A percentile compares a stretch with the other conserved stretches of the same genome.
phyloP scores from a whole-genome alignment of 768 basidiomycete genomes.

The Mycena sanguinolenta region DNA sequence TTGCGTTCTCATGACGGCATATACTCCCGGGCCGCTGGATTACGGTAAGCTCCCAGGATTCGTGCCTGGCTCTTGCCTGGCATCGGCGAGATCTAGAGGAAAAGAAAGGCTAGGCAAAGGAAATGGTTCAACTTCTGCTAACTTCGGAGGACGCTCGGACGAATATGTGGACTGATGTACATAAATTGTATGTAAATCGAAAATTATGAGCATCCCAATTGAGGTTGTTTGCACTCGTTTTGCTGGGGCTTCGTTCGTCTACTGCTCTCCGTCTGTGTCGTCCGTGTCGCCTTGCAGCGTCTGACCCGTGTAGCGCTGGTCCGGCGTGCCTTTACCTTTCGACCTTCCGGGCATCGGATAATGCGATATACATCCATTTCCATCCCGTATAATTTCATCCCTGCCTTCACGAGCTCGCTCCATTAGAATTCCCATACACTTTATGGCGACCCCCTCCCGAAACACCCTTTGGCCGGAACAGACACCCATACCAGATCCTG shows the following conservation, averaged over 20 bases:
- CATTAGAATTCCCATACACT: constrained; percentile 34
- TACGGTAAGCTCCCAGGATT: no score
- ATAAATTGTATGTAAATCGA: no score
- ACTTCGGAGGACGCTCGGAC: no score
- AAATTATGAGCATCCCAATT: no score
- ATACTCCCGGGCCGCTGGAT: no score
- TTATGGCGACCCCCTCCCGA: constrained; percentile 55
- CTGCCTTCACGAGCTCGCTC: constrained; percentile 39
- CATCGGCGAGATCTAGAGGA: no score
- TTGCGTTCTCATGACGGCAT: no score
- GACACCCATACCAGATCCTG: constrained; percentile 46
- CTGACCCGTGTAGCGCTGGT: constrained; percentile 21
- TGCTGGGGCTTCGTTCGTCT: no score
- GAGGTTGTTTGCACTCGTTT: background rate
- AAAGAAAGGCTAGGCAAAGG: no score
- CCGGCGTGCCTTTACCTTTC: constrained; percentile 18
- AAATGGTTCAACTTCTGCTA: no score
- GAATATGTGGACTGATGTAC: no score
- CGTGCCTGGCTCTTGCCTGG: no score
- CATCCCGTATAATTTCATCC: constrained; percentile 36
- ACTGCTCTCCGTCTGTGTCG: constrained; percentile 3
- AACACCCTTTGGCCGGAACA: constrained; percentile 59
- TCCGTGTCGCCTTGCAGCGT: constrained; percentile 14
- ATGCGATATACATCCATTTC: constrained; percentile 47
- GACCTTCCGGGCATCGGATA: constrained; percentile 40